phyloP scores from a whole-genome alignment of 2,329 filamentous ascomycete genomes.

The Trichoderma guizhouense region DNA sequence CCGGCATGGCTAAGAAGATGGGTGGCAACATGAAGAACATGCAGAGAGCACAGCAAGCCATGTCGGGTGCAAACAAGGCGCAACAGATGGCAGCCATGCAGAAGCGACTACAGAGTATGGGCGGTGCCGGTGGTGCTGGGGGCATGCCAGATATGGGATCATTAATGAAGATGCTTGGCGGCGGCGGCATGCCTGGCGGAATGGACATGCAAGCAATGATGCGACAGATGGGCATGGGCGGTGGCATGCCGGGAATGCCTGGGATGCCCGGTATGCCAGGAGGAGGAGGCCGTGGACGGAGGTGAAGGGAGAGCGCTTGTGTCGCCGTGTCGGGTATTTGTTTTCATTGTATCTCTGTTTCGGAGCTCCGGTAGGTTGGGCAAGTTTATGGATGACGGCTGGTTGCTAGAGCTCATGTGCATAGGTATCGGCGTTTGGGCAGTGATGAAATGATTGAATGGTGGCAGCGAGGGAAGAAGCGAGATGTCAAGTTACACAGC shows the following conservation, averaged over 20 bases:
- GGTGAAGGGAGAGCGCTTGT: constrained; percentile 21
- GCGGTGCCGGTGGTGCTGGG: constrained; percentile 62
- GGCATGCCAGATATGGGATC: constrained; percentile 79
- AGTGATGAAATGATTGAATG: constrained; percentile 16
- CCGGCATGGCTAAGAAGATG: constrained; percentile 98
- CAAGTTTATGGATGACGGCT: constrained; percentile 12
- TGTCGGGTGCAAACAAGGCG: constrained; percentile 86
- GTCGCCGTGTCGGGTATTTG: constrained; percentile 2
- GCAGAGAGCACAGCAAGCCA: constrained; percentile 85
- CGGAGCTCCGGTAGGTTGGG: constrained; percentile 13
- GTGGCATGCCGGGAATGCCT: constrained; percentile 33
- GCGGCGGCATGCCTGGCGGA: constrained; percentile 66
- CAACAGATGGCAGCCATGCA: constrained; percentile 97
- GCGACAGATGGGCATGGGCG: constrained; percentile 65
- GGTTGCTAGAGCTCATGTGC: constrained; percentile 18
- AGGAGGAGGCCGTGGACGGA: constrained; percentile 31
- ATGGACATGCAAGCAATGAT: constrained; percentile 80
- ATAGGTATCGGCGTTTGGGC: constrained; percentile 19
- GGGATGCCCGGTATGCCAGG: constrained; percentile 32
- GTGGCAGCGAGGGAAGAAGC: neutral
- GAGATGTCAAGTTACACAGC: neutral
- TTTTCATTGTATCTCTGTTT: constrained; percentile 5
- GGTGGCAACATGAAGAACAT: constrained; percentile 97
- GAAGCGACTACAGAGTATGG: constrained; percentile 90
- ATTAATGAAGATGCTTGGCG: constrained; percentile 87